A percentile compares a stretch with the other conserved stretches of the same genome.
Conservation (phyloP, 2,329 filamentous ascomycete species). For the Penicillium sp. region DNA sequence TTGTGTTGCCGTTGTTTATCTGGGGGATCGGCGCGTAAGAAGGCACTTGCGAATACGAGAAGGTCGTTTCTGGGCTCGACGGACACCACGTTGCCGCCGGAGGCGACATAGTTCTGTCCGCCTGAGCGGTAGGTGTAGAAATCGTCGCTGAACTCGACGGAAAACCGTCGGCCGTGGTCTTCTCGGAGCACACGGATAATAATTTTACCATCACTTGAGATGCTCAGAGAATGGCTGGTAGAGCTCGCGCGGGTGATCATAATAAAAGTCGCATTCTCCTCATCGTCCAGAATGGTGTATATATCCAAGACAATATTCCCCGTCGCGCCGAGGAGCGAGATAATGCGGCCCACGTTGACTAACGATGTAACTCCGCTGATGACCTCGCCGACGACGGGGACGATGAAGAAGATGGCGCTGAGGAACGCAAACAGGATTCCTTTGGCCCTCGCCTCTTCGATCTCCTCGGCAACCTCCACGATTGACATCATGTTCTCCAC, state of each 20-base stretch:
- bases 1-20: constrained; percentile 6
- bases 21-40: constrained; percentile 5
- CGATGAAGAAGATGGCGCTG: constrained; percentile 32
- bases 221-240: constrained; percentile 2
- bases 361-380: not conserved
- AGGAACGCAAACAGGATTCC: constrained; percentile 35
- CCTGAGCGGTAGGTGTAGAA: constrained; percentile 9
- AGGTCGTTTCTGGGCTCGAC: constrained; percentile 5
- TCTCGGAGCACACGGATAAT: constrained; percentile 2
- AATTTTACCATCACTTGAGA: constrained; percentile 7
- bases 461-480: constrained; percentile 29
- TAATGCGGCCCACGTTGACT: constrained; percentile 7
- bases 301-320: constrained; percentile 23
- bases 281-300: constrained; percentile 26
- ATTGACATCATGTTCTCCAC: constrained; percentile 28
- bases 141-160: constrained; percentile 10
- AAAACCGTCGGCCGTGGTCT: constrained; percentile 1
- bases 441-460: constrained; percentile 31
- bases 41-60: constrained; percentile 6
- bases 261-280: constrained; percentile 24
- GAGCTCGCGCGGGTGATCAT: constrained; percentile 2
- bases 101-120: constrained; percentile 3
- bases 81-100: constrained; percentile 7
- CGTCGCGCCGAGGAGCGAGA: constrained; percentile 1
- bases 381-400: constrained; percentile 11